Conservation (phyloP, 345 rosid species). For the Ceriops tagal region DNA sequence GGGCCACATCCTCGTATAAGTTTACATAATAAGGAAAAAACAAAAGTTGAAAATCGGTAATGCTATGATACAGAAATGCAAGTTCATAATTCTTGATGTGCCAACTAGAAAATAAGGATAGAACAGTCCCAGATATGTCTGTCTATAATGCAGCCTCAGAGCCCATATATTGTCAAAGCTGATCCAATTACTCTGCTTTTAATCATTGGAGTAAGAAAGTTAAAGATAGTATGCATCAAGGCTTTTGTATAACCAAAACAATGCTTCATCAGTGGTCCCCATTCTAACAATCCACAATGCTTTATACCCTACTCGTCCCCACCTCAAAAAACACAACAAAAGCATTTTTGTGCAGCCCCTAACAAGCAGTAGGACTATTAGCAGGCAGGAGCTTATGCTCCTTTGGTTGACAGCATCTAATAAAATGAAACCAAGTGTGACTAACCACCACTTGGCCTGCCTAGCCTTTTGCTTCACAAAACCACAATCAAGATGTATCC, state of each 20-base stretch:
- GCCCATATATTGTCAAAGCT: neutral
- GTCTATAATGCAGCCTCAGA: neutral
- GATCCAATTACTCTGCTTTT: conserved; percentile 6
- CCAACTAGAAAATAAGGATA: neutral
- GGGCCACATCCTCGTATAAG: neutral
- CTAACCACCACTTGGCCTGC: neutral
- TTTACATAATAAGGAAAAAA: neutral
- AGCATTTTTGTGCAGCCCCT: conserved; percentile 9
- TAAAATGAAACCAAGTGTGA: neutral
- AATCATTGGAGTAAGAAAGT: conserved; percentile 1
- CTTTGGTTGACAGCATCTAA: neutral
- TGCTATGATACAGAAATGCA: neutral
- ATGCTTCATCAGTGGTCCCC: conserved; percentile 15
- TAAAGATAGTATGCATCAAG: neutral
- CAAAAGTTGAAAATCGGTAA: neutral
- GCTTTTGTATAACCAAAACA: neutral
- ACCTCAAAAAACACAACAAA: neutral
- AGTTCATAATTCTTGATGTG: neutral
- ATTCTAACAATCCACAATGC: neutral
- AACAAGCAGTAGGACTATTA: neutral
- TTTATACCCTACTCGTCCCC: neutral
- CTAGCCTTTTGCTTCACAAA: neutral
- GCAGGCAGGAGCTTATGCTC: neutral
- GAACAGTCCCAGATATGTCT: neutral
- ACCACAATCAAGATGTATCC: neutral